These are phyloP conservation scores for Drechslerella coelobrocha DNA, from an alignment of 2,329 filamentous ascomycete species.

Conservation along the genomic window DNA sequence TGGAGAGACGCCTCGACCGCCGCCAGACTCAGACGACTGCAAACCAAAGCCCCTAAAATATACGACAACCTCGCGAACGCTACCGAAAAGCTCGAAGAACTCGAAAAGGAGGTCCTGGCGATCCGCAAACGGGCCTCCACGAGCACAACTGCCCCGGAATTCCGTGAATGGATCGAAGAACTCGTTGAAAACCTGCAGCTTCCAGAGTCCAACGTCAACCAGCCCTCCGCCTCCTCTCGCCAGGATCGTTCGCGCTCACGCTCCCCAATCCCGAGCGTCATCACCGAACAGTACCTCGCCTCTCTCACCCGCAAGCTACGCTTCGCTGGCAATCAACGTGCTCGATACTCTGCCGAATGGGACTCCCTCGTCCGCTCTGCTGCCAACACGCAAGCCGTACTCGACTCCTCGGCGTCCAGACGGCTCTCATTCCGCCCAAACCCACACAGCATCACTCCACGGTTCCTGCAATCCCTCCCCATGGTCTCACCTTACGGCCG, in stretches of 20 bases:
- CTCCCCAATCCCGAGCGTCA: slow-evolving; percentile 66
- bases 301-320: slow-evolving; percentile 83
- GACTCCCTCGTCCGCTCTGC: slow-evolving; percentile 77
- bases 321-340: slow-evolving; percentile 80
- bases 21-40: slow-evolving; percentile 74
- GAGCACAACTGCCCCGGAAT: slow-evolving; percentile 74
- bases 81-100: slow-evolving; percentile 75
- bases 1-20: slow-evolving; percentile 80
- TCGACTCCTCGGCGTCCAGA: slow-evolving; percentile 82
- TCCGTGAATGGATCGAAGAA: slow-evolving; percentile 95
- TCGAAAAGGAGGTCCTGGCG: slow-evolving; percentile 81
- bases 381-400: slow-evolving; percentile 75
- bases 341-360: slow-evolving; percentile 86
- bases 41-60: slow-evolving; percentile 77
- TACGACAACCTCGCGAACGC: slow-evolving; percentile 90
- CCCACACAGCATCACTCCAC: slow-evolving; percentile 45
- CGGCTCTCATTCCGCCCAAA: slow-evolving; percentile 68
- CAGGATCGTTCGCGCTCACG: slow-evolving; percentile 57
- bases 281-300: slow-evolving; percentile 91
- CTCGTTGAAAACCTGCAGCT: slow-evolving; percentile 77
- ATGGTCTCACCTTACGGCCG: slow-evolving; percentile 81
- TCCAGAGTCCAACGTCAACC: slow-evolving; percentile 63
- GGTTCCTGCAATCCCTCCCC: slow-evolving; percentile 66
- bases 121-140: slow-evolving; percentile 73
- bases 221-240: slow-evolving; percentile 47